These are phyloP conservation scores for Pseudozyma tsukubaensis DNA, from an alignment of 1,284 basidiomycete species.

Conservation along the genomic window DNA sequence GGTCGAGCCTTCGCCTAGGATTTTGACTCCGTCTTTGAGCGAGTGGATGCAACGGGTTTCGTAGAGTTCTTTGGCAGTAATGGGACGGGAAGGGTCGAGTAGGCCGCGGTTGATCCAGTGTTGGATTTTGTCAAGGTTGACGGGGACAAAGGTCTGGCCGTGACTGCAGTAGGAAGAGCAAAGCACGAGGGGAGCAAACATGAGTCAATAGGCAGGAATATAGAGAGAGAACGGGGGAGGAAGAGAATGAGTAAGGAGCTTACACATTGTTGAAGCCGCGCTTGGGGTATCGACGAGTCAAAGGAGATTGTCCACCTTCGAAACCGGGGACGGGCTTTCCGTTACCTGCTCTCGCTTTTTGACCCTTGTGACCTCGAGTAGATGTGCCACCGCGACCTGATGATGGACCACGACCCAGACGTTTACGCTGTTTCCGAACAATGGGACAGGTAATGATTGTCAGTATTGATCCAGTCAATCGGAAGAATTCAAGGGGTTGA, in stretches of 20 bases:
- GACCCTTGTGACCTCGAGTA: constrained; percentile 93
- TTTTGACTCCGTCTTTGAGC: constrained; percentile 88
- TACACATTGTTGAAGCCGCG: constrained; percentile 92
- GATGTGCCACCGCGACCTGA: constrained; percentile 91
- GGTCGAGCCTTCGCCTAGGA: constrained; percentile 82
- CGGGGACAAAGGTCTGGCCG: constrained; percentile 77
- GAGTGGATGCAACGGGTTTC: constrained; percentile 88
- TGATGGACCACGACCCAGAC: constrained; percentile 90
- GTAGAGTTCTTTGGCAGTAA: constrained; percentile 87
- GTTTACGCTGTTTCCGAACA: constrained; percentile 91
- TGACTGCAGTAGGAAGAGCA: constrained; percentile 19
- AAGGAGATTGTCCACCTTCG: constrained; percentile 95
- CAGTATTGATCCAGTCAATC: not conserved
- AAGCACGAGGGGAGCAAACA: constrained; percentile 8
- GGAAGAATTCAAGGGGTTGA: no score
- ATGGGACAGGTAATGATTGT: no score
- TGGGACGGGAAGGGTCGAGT: constrained; percentile 81
- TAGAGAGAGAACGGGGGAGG: not conserved
- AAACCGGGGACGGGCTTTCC: constrained; percentile 84
- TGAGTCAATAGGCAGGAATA: not conserved
- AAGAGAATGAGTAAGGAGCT: constrained; percentile 62
- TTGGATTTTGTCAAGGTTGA: constrained; percentile 89
- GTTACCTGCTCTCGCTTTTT: constrained; percentile 89
- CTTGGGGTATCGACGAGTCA: constrained; percentile 92
- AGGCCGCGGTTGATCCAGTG: constrained; percentile 89